Conservation (phyloP, 2,329 filamentous ascomycete species). For the Monilinia polystroma region DNA sequence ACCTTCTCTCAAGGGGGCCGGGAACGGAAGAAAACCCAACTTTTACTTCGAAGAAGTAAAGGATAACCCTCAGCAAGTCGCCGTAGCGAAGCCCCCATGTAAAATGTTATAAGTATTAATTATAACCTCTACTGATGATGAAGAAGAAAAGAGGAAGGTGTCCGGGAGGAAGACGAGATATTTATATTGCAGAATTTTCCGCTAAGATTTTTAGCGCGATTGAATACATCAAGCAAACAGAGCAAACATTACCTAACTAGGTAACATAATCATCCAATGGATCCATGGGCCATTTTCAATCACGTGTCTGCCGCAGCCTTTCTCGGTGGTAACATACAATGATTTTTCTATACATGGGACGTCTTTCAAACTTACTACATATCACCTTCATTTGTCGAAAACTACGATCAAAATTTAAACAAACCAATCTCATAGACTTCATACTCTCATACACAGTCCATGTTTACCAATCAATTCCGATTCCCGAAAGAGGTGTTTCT, state of each 20-base stretch:
- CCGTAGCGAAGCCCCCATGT: slow-evolving; percentile 44
- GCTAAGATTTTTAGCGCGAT: slow-evolving; percentile 22
- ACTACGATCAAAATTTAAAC: background rate
- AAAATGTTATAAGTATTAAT: slow-evolving; percentile 43
- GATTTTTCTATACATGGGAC: no score
- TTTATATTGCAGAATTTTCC: slow-evolving; percentile 24
- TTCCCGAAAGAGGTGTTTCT: background rate
- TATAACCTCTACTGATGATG: slow-evolving; percentile 43
- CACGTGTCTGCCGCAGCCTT: no score
- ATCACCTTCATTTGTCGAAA: slow-evolving; percentile 2
- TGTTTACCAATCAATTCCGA: background rate
- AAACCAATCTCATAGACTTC: background rate
- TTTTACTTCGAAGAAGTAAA: slow-evolving; percentile 27
- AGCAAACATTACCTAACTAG: background rate
- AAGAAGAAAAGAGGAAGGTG: slow-evolving; percentile 32
- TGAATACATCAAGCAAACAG: background rate
- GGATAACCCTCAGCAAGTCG: slow-evolving; percentile 45
- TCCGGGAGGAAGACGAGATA: slow-evolving; percentile 10
- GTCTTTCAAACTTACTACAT: background rate
- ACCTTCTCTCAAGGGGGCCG: slow-evolving; percentile 44
- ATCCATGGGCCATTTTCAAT: no score
- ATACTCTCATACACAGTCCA: background rate
- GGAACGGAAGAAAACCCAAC: slow-evolving; percentile 46
- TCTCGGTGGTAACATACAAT: no score
- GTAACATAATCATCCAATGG: no score